These are phyloP conservation scores for Syncephalastrum sp. DNA, from an alignment of 371 early-diverging fungal genomes.

Conservation along the genomic window DNA sequence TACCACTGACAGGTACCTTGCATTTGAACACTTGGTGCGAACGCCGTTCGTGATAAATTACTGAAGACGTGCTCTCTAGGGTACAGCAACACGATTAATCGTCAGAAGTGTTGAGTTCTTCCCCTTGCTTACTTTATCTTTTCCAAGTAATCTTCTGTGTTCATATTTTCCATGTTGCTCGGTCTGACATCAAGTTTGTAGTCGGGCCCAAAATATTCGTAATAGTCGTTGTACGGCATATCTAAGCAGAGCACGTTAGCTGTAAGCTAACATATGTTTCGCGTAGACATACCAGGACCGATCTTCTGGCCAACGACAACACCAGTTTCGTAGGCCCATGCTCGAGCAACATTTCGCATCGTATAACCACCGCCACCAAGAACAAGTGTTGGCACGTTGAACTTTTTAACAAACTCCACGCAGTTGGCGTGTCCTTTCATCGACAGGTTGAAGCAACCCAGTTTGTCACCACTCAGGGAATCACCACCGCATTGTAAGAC, in stretches of 20 bases:
- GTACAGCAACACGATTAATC: neutral
- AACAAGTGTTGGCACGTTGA: constrained; percentile 92
- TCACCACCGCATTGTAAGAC: constrained; percentile 99
- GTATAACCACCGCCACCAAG: constrained; percentile 99
- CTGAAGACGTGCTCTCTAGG: constrained; percentile 59
- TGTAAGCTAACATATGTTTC: neutral
- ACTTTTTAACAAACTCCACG: constrained; percentile 89
- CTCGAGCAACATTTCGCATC: constrained; percentile 96
- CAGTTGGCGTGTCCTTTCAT: constrained; percentile 93
- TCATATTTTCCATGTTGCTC: constrained; percentile 89
- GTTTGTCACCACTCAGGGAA: constrained; percentile 97
- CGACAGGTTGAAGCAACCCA: constrained; percentile 98
- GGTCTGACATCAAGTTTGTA: constrained; percentile 83
- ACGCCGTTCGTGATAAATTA: constrained; percentile 73
- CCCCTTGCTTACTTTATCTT: constrained; percentile 51
- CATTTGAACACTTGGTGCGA: constrained; percentile 73
- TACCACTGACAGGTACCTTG: constrained; percentile 32
- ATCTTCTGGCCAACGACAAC: constrained; percentile 82
- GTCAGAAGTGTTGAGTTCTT: neutral
- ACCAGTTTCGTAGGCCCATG: constrained; percentile 99
- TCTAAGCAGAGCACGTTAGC: constrained; percentile 25
- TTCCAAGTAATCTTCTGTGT: constrained; percentile 81
- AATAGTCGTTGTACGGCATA: constrained; percentile 86
- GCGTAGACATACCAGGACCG: constrained; percentile 35
- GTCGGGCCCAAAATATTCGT: constrained; percentile 83